phyloP scores from a whole-genome alignment of 305 asterid genomes.

The Rubia balearica region DNA sequence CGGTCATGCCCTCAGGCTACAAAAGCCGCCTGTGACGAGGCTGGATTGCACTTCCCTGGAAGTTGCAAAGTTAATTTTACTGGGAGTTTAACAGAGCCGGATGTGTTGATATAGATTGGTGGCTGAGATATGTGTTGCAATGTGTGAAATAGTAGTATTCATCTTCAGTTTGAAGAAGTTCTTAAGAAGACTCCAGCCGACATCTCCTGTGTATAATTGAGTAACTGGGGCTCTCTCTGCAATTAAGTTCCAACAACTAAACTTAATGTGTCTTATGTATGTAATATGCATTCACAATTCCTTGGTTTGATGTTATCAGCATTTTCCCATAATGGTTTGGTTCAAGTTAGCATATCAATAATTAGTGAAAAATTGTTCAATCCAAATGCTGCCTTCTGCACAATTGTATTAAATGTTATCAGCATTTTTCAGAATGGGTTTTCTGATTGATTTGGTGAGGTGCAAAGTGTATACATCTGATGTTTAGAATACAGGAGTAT shows the following conservation, averaged over 20 bases:
- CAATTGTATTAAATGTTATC: too few relatives aligned
- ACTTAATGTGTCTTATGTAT: background rate
- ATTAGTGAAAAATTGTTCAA: too few relatives aligned
- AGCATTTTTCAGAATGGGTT: too few relatives aligned
- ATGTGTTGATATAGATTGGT: conserved; percentile 38
- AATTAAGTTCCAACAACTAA: background rate
- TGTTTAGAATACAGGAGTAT: too few relatives aligned
- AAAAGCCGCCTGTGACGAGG: conserved; percentile 48
- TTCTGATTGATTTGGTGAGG: too few relatives aligned
- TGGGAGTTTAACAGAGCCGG: conserved; percentile 73
- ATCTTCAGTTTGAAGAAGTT: too few relatives aligned
- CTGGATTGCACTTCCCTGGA: conserved; percentile 40
- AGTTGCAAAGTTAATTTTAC: conserved; percentile 61
- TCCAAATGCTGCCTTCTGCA: too few relatives aligned
- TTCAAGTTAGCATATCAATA: too few relatives aligned
- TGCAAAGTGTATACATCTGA: too few relatives aligned
- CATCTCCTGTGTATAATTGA: background rate
- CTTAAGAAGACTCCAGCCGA: background rate
- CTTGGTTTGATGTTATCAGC: background rate
- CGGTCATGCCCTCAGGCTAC: conserved; percentile 71
- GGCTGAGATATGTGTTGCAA: background rate
- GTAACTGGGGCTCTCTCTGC: background rate
- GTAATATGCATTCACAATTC: background rate
- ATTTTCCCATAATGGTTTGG: too few relatives aligned
- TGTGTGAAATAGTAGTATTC: too few relatives aligned